Evolutionary conservation across 2,329 filamentous ascomycete genomes (phyloP).

Genomic region (Trichoderma atroviride): DNA sequence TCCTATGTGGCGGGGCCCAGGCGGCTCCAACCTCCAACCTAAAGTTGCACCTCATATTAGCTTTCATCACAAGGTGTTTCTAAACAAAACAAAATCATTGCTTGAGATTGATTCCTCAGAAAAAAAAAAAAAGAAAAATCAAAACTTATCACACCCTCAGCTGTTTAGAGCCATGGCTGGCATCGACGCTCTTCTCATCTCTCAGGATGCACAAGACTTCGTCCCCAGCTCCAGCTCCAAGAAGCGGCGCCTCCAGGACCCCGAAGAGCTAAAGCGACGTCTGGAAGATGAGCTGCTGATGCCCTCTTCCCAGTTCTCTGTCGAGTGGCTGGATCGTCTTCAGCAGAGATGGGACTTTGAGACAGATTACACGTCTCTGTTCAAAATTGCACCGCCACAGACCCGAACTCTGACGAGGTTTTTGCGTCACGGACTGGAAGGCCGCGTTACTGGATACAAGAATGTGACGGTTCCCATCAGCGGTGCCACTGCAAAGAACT

Average conservation of each 20-base stretch:
- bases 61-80: conserved; percentile 27
- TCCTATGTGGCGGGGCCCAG: conserved; percentile 23
- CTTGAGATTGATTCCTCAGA: neutral
- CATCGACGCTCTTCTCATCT: conserved; percentile 42
- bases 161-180: conserved; percentile 33
- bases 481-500: conserved; percentile 92
- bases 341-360: conserved; percentile 89
- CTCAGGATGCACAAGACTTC: conserved; percentile 32
- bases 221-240: conserved; percentile 23
- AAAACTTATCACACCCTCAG: neutral
- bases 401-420: conserved; percentile 95
- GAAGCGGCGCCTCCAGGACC: conserved; percentile 44
- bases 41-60: neutral
- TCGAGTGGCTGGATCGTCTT: conserved; percentile 83
- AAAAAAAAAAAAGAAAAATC: neutral
- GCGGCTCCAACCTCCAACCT: conserved; percentile 15
- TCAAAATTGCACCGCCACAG: conserved; percentile 85
- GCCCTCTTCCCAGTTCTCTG: conserved; percentile 77
- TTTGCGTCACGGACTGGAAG: conserved; percentile 86
- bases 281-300: conserved; percentile 78
- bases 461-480: conserved; percentile 90
- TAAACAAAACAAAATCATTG: neutral
- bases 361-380: conserved; percentile 79
- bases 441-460: conserved; percentile 87
- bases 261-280: conserved; percentile 66